Base-by-base conservation (phyloP, 371 early-diverging fungal genomes). In the Choanephora cucurbitarum region DNA sequence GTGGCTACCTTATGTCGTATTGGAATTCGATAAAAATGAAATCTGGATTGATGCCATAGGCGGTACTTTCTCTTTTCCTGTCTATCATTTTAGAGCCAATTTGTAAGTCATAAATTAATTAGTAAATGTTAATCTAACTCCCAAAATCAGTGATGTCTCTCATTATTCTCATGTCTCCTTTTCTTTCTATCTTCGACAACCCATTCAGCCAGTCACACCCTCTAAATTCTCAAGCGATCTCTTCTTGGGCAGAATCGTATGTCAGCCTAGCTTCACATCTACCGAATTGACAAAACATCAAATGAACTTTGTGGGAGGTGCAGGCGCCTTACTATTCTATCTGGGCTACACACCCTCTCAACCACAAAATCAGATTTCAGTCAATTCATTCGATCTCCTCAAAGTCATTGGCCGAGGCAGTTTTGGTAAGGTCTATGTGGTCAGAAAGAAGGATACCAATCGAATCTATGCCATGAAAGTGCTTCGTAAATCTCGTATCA, bases 401-500 rank as follows among this genome's bases (percentile, higher is more conserved):
- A 92, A 91, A 69, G 95, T 96, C 28, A 90, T 99, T 61, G 99
- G 99, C 39, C 91, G 92, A 71, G 99, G 98, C 18, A 86, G 87
- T 62, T 97, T 98, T 82, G 97, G 97, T 59, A 98, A 98, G 83
- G 94, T 98, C 13, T 92, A 95, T 85, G 95, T 96, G 69, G 96
- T 96, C 21, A 89, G 94, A 43, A 94, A 97, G 73, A 88, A 88
- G 58, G 94, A 95, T 67, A 94, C 95, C 17, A 88, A 86, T 58
- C 90, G 95, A 52, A 93, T 96, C 69, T 96, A 98, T 70, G 99
- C 99, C 46, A 92, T 99, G 91, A 99, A 99, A 73, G 93, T 96
- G 37, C 68, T 97, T 50, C 85, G 87, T 52, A 99, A 99, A 77
- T 84, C 92, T n/a, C 89, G 91, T 63, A 94, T 98, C 55, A 92